A percentile compares a stretch with the other conserved stretches of the same genome.
These are phyloP conservation scores for Austroboletus eburneus DNA, from an alignment of 768 basidiomycete genomes.

Conservation along the genomic window DNA sequence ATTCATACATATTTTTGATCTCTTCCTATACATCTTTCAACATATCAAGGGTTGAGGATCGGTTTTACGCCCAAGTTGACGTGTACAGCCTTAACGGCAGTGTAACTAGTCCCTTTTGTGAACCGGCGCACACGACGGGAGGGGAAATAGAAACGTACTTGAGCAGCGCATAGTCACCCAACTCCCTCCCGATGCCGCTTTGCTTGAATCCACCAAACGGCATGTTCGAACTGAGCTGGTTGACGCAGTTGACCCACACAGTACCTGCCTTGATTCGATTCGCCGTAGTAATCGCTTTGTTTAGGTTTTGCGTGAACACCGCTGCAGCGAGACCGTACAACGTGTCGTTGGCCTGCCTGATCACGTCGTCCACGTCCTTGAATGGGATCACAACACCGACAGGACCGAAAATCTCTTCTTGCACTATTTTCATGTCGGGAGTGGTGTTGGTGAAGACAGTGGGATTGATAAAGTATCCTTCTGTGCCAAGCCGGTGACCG, in stretches of 20 bases:
- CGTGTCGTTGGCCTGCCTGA: slow-evolving; percentile 80
- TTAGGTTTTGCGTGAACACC: slow-evolving; percentile 79
- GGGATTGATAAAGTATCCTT: slow-evolving; percentile 70
- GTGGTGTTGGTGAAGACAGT: slow-evolving; percentile 70
- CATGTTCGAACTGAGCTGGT: slow-evolving; percentile 35
- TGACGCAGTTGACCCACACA: slow-evolving; percentile 52
- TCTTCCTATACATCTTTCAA: neutral
- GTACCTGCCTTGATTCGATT: slow-evolving; percentile 80
- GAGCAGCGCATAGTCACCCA: slow-evolving; percentile 69
- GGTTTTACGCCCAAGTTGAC: slow-evolving; percentile 40
- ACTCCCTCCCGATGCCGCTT: slow-evolving; percentile 75
- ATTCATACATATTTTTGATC: neutral
- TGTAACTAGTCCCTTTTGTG: slow-evolving; percentile 12
- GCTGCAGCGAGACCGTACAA: slow-evolving; percentile 84
- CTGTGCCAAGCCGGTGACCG: slow-evolving; percentile 53
- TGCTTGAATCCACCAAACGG: slow-evolving; percentile 89
- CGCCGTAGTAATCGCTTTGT: slow-evolving; percentile 66
- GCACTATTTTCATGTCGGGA: slow-evolving; percentile 70
- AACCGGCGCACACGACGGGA: neutral
- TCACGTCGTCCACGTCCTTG: slow-evolving; percentile 61
- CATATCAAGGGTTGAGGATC: neutral
- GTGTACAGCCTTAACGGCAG: slow-evolving; percentile 29
- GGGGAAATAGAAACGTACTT: slow-evolving; percentile 35
- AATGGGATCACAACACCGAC: slow-evolving; percentile 77
- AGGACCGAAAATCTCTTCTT: slow-evolving; percentile 78